Base-by-base conservation (phyloP, 2,329 filamentous ascomycete genomes). In the Sclerotinia trifoliorum region DNA sequence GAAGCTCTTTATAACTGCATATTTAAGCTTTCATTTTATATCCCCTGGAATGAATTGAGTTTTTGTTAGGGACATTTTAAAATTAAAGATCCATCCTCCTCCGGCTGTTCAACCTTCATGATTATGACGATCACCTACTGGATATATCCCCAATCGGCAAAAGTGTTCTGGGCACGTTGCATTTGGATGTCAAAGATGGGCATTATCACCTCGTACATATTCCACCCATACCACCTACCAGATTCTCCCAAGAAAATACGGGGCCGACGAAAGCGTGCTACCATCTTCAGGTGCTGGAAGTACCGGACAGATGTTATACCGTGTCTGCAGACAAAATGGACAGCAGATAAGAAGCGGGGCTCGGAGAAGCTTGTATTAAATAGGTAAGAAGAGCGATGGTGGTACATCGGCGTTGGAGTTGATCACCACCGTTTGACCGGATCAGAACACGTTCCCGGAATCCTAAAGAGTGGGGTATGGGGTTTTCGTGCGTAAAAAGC, bases 341-440 rank as follows among this genome's bases (percentile, higher is more conserved):
- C 19, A 48, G 29, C 29, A 8, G 26, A 61, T 61, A 15, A 42
- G 5, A 48, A 32, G 42, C 24, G 24, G 57, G 42, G 21, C 19
- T 15, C 8, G 15, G 13, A 61, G 13, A 29, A 29, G 7, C 5
- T n/a, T 10, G 24, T 10, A n/a, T 61, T 19, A 19, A 61, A 32
- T 32, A 61, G 57, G 57, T 48, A 61, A 42, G 57, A 48, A 26
- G 48, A 21, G n/a, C 56, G 56, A 60, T 29, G 39, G 56, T 46
- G 24, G 11, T 60, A 46, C 44, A 60, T 60, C 56, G 56, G 56
- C 39, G 44, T 29, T 10, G 39, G n/a, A 4, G 3, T 4, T 21
- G 24, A 32, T 46, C 39, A 21, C 42, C 24, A 29, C 21, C 7
- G 4, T 60, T 60, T 56, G 39, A 21, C 54, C 54, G 32, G 32